Percentiles rank a stretch among this genome's conserved stretches.
Conservation (phyloP, 2,329 filamentous ascomycete genomes). For the Dryadomyces quercus-mongolicae region DNA sequence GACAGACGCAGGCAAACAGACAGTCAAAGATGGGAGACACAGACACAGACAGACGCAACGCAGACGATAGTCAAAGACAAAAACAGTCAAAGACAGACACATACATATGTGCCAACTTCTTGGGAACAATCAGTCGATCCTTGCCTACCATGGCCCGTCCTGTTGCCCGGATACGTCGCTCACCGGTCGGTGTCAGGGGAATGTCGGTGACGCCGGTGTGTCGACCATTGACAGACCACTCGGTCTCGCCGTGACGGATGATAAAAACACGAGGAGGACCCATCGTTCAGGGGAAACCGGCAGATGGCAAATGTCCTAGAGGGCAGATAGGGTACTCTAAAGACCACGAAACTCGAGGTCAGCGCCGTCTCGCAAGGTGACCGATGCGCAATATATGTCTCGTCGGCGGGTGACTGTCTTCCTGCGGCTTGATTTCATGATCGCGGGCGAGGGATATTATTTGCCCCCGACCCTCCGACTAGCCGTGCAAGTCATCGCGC, state of each 20-base stretch:
- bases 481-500: not conserved
- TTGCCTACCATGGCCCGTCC: constrained; percentile 73
- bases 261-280: constrained; percentile 64
- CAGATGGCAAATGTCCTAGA: not conserved
- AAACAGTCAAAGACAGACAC: constrained; percentile 15
- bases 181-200: constrained; percentile 68
- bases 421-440: not conserved
- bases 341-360: too few species aligned
- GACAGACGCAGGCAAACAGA: not conserved
- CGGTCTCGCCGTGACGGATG: constrained; percentile 83
- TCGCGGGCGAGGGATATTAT: not conserved
- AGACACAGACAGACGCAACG: not conserved
- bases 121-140: constrained; percentile 74
- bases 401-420: too few species aligned
- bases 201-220: constrained; percentile 85
- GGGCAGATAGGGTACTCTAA: not conserved
- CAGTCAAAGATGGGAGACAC: not conserved
- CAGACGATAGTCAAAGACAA: not conserved
- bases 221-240: constrained; percentile 80
- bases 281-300: constrained; percentile 15
- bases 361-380: too few species aligned
- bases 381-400: too few species aligned
- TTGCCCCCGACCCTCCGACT: not conserved
- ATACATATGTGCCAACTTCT: constrained; percentile 72
- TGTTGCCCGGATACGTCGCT: constrained; percentile 63